phyloP scores from a whole-genome alignment of 192 early-diverging fungal genomes.

The Dispira simplex region DNA sequence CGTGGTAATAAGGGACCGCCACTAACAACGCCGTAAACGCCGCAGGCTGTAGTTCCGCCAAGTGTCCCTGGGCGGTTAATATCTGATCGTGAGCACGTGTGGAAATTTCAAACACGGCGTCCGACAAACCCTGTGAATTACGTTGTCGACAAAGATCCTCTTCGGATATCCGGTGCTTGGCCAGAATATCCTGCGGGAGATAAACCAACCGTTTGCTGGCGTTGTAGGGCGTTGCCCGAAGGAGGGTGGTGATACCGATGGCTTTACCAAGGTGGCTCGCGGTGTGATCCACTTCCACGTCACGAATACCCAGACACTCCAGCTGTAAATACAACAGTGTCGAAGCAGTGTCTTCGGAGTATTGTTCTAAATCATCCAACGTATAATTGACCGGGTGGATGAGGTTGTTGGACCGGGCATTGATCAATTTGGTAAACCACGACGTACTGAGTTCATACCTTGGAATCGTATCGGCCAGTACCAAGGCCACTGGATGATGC shows the following conservation, averaged over 20 bases:
- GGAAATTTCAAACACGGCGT: slow-evolving; percentile 10
- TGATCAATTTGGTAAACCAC: slow-evolving; percentile 2
- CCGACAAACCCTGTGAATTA: background rate
- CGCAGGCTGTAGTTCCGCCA: background rate
- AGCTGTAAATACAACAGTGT: slow-evolving; percentile 81
- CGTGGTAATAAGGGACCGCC: background rate
- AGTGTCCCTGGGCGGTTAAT: slow-evolving; percentile 8
- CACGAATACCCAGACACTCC: slow-evolving; percentile 66
- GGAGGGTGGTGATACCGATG: slow-evolving; percentile 59
- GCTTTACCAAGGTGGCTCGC: slow-evolving; percentile 85
- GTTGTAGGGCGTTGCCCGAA: slow-evolving; percentile 46
- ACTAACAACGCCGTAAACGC: background rate
- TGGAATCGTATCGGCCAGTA: background rate
- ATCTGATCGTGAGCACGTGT: slow-evolving; percentile 9
- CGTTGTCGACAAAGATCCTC: slow-evolving; percentile 8
- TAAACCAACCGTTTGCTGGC: slow-evolving; percentile 1
- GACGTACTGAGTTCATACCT: background rate
- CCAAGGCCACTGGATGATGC: background rate
- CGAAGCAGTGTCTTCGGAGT: slow-evolving; percentile 77
- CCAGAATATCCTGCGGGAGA: slow-evolving; percentile 7
- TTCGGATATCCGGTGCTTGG: slow-evolving; percentile 10
- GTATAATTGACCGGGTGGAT: slow-evolving; percentile 50
- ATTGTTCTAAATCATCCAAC: slow-evolving; percentile 62
- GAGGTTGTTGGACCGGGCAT: slow-evolving; percentile 35
- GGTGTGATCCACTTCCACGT: slow-evolving; percentile 74